Evolutionary conservation across 2,329 filamentous ascomycete genomes (phyloP).

Genomic region (Kalmusia sp.): DNA sequence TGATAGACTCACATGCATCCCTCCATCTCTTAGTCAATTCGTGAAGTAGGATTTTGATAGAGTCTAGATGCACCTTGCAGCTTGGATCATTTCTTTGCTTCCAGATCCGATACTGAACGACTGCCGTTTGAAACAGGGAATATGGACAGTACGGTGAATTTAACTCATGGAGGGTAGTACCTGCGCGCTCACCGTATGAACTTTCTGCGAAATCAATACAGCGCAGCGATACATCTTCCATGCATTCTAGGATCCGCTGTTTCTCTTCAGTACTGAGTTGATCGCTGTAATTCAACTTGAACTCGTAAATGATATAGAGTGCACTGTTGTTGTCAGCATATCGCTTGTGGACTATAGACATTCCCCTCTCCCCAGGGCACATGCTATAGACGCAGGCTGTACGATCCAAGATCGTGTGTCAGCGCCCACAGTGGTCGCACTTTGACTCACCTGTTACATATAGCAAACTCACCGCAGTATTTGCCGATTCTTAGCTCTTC

Average conservation of each 20-base stretch:
- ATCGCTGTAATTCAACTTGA: neutral
- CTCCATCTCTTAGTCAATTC: neutral
- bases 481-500: neutral
- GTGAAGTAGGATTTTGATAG: neutral
- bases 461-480: neutral
- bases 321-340: neutral
- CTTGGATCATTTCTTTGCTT: neutral
- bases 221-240: neutral
- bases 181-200: neutral
- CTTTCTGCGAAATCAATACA: neutral
- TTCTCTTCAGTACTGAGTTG: neutral
- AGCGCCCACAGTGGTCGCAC: neutral
- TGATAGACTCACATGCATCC: neutral
- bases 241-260: neutral
- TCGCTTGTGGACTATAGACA: too few species aligned
- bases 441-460: neutral
- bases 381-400: too few species aligned
- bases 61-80: neutral
- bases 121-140: neutral
- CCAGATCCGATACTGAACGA: neutral
- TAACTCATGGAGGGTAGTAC: neutral
- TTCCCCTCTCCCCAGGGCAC: too few species aligned
- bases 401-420: too few species aligned
- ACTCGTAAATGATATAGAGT: neutral
- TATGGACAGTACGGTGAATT: neutral